Base-by-base conservation (phyloP, 139 green algal species). In the Chlamydomonas asymmetrica region DNA sequence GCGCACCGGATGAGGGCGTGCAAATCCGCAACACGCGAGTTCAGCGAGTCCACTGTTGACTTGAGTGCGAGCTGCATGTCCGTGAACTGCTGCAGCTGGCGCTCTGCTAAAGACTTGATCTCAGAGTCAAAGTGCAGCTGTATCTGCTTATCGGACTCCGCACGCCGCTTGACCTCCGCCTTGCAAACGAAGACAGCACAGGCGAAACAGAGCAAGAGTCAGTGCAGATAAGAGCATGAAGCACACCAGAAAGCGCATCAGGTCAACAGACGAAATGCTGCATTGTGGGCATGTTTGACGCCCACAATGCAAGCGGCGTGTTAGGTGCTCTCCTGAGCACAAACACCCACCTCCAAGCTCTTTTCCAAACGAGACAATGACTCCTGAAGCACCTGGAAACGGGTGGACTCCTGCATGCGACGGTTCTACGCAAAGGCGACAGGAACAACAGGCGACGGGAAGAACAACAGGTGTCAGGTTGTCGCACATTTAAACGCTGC, bases 121-220 rank as follows among this genome's bases (percentile, higher is more conserved):
- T 78, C 71, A 18, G 38, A 54, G 32, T 91, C 88, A 70, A 94
- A 88, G 79, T 89, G 79, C 0, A 57, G 37, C 49, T 93, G 89
- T 37, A 91, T 63, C 75, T 90, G 82, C 41, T 87, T 86, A 78
- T 92, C 86, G 18, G 81, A 73, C 74, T 94, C 88, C 6, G 86
- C 67, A 5, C 86, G 70, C 0, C 90, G 80, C 83, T 89, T 89
- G 3, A 90, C 66, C 71, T 93, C 86, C 29, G 79, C 67, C 85
- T 90, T 60, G 29, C 13, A 56, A 25, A 31, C 29, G 34, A 39
- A 45, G 34, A 32, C 29, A 20, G 29, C 56, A 71, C 5, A 71
- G 49, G 29, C 45, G 32, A 8, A 48, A 20, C 4, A 4, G 43
- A 43, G 65, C 6, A 29, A 16, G 54, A 25, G 65, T 16, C 10